A percentile compares a stretch with the other conserved stretches of the same genome.
Evolutionary conservation across 2,329 filamentous ascomycete genomes (phyloP).

Genomic region (Chaetomium strumarium): DNA sequence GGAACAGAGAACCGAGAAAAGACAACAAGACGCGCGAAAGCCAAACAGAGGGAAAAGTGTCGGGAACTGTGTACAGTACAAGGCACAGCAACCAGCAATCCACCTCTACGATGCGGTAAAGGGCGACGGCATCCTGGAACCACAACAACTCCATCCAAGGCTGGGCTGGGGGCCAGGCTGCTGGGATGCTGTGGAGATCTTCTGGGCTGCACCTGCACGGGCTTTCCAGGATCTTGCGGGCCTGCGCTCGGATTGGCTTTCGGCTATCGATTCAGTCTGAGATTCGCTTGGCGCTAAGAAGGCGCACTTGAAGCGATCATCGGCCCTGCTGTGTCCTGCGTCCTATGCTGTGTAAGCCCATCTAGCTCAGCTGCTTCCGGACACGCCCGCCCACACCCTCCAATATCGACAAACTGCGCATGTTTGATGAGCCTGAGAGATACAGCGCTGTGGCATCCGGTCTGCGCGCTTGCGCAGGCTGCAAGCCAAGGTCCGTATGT

Average conservation of each 20-base stretch:
- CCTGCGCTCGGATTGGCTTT: too few relatives aligned
- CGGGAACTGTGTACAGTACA: not conserved
- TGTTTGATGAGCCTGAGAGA: conserved; percentile 17
- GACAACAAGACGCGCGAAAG: not conserved
- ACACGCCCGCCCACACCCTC: conserved; percentile 8
- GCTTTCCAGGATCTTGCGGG: too few relatives aligned
- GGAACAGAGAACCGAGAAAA: not conserved
- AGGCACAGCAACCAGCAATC: not conserved
- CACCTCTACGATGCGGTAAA: too few relatives aligned
- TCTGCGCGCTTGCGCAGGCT: conserved; percentile 16
- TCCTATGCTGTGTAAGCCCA: too few relatives aligned
- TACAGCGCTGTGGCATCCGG: conserved; percentile 6
- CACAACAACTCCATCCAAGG: too few relatives aligned
- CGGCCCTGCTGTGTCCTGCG: conserved; percentile 10
- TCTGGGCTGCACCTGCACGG: too few relatives aligned
- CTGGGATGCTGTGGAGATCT: too few relatives aligned
- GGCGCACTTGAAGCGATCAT: conserved; percentile 6
- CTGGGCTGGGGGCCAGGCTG: too few relatives aligned
- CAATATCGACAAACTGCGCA: conserved; percentile 16
- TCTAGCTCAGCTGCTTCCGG: conserved; percentile 15
- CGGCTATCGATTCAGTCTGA: not conserved
- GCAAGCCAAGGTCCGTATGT: not conserved
- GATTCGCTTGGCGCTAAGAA: conserved; percentile 17
- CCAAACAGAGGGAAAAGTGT: not conserved
- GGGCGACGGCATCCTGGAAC: too few relatives aligned